Conservation (phyloP, 2,329 filamentous ascomycete genomes). For the Aspergillus persii region DNA sequence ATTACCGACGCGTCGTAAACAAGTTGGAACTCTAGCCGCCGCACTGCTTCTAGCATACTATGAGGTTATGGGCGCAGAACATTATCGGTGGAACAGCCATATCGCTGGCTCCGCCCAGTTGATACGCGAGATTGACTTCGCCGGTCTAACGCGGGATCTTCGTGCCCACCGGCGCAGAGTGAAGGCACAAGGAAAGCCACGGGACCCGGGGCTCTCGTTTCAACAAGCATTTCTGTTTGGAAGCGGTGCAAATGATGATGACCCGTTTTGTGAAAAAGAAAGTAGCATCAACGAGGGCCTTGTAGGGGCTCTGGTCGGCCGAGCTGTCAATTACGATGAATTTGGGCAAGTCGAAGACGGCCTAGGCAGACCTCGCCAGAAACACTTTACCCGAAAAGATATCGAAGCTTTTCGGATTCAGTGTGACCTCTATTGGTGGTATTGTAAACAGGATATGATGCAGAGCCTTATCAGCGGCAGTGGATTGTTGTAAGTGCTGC, state of each 20-base stretch:
- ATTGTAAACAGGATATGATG: constrained; percentile 88
- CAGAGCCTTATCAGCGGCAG: constrained; percentile 88
- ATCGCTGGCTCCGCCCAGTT: constrained; percentile 80
- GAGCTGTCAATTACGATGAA: constrained; percentile 57
- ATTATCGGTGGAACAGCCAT: constrained; percentile 94
- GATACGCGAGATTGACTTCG: constrained; percentile 77
- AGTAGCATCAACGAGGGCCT: constrained; percentile 56
- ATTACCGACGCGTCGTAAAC: constrained; percentile 64
- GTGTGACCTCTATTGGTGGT: constrained; percentile 93
- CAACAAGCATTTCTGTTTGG: constrained; percentile 26
- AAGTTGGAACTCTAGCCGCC: constrained; percentile 81
- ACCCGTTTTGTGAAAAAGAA: constrained; percentile 43
- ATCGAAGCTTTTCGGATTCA: constrained; percentile 77
- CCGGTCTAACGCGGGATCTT: constrained; percentile 68
- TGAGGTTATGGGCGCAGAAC: constrained; percentile 91
- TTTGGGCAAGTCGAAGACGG: constrained; percentile 50
- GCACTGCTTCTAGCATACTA: constrained; percentile 85
- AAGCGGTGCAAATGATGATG: constrained; percentile 39
- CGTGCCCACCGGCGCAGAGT: constrained; percentile 61
- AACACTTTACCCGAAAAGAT: constrained; percentile 54
- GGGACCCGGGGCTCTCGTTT: constrained; percentile 18
- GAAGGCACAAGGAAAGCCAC: constrained; percentile 29
- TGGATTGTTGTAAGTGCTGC: constrained; percentile 68
- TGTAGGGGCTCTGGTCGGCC: constrained; percentile 58
- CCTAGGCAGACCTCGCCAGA: constrained; percentile 23